Evolutionary conservation across 306 rosid species (phyloP), one percentile per base, ranked within the genome.

Genomic region (Sicyos edulis): DNA sequence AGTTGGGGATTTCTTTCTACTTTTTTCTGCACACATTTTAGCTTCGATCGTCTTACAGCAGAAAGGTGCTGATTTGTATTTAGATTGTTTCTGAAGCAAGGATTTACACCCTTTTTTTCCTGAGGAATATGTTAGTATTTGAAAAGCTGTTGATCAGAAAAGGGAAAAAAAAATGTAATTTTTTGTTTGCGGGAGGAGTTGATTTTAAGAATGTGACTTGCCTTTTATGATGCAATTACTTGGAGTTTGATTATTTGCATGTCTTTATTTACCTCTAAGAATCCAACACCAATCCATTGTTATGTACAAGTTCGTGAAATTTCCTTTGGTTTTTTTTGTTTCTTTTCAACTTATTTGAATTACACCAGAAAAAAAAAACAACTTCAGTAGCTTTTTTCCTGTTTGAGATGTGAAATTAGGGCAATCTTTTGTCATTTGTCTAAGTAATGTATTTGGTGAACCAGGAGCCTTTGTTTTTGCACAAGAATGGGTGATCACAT

Each of bases 401-500:
- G 9, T 45, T 8, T 47, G 52, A 47, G 56, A 24, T 49, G 72
- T 11, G 13, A 66, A 66, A 13, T 67, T 13, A 65, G 56, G 56
- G 56, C 7, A 22, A 21, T 67, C 17, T 47, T 10, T 42, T 65
- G 54, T 42, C 32, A 65, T 65, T 42, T 65, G 10, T 64, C 0
- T 2, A 64, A 17, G 10, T 40, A 1, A 40, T 40, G 45, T 40
- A 40, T 40, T 40, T 40, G 45, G 45, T 4, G 40, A 8, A 4
- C 5, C 74, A 74, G 84, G 56, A 21, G 80, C 13, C 29, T 72
- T 57, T 15, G 67, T 50, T 74, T 40, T 21, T 14, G 59, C 57
- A 71, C 44, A 78, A 75, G 83, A 72, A 92, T 92, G 98, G 85
- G 96, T 76, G 96, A 90, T 71, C 96, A 92, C 67, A 75, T 92